Conservation (phyloP, 495 filamentous ascomycete genomes). For the Penicillium canariense region DNA sequence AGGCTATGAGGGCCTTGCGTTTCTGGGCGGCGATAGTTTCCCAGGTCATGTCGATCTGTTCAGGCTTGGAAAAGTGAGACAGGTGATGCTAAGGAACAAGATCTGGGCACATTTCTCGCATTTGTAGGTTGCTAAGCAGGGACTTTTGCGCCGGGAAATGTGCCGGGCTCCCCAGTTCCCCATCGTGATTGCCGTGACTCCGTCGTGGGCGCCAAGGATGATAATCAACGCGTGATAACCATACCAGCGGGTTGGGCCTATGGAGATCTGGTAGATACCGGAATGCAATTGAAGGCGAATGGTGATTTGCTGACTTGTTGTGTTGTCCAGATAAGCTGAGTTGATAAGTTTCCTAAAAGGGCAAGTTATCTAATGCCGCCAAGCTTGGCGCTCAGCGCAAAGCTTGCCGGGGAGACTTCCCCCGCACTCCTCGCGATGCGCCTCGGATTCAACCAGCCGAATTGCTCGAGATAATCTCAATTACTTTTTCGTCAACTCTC, state of each 20-base stretch:
- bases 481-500: neutral
- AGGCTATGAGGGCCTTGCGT: slow-evolving; percentile 11
- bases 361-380: slow-evolving; percentile 6
- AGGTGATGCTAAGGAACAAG: neutral
- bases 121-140: neutral
- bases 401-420: neutral
- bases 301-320: neutral
- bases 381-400: slow-evolving; percentile 3
- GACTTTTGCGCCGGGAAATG: neutral
- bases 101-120: neutral
- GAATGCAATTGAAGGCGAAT: too few relatives aligned
- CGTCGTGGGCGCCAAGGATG: neutral
- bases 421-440: slow-evolving; percentile 4
- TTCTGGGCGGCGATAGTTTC: slow-evolving; percentile 21
- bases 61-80: neutral
- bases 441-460: neutral
- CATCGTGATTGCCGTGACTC: neutral
- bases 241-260: neutral
- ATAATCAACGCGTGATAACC: neutral
- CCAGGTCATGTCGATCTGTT: slow-evolving; percentile 20
- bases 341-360: slow-evolving; percentile 7
- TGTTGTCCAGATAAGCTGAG: slow-evolving; percentile 1
- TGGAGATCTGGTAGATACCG: neutral
- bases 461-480: neutral
- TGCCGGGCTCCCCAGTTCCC: neutral